Evolutionary conservation across 129 eudicot species (phyloP), one percentile per base, ranked within the genome.

Genomic region (Flaveria sonorensis): DNA sequence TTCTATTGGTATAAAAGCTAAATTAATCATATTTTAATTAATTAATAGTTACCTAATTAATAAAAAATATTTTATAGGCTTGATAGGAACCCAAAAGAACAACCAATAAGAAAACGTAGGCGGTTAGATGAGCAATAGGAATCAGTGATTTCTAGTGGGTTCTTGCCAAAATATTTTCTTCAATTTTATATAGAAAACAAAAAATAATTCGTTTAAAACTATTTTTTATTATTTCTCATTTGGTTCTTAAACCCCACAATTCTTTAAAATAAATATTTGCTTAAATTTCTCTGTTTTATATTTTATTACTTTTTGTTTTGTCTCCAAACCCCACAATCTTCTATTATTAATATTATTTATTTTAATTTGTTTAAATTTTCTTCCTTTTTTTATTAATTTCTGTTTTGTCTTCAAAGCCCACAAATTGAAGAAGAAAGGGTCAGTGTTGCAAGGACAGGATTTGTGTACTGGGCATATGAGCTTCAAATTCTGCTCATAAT

Each of bases 121-220:
- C 96, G 96, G 97, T 93, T 90, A 82, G 83, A 89, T 83, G 77
- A 93, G 96, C 93, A 91, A 93, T 77, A 84, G 89, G 92, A 89
- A 90, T 80, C 84, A 83, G 83, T 83, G 81, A 72, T 86, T 66
- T 93, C 90, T 84, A 84, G 91, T 87, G 96, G 88, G 83, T 85
- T 85, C 93, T 90, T 79, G 83, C 81, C 79, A 50, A 50, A 87
- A 77, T 96, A 28, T 73, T 84, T 76, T 68, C 43, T 79, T 45
- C 20, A 59, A 40, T 39, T 71, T 43, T 77, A 56, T 62, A 65
- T 65, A 63, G 20, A 39, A 64, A 64, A 72, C 65, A 52, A 40
- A 77, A 52, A 77, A 48, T 23, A 13, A 57, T 6, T 14, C 13
- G 45, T 73, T 73, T 52, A 40, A 78, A 55, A 24, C 19, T 15